Evolutionary conservation across 140 eudicot species (phyloP).

Genomic region (Oenanthe javanica): DNA sequence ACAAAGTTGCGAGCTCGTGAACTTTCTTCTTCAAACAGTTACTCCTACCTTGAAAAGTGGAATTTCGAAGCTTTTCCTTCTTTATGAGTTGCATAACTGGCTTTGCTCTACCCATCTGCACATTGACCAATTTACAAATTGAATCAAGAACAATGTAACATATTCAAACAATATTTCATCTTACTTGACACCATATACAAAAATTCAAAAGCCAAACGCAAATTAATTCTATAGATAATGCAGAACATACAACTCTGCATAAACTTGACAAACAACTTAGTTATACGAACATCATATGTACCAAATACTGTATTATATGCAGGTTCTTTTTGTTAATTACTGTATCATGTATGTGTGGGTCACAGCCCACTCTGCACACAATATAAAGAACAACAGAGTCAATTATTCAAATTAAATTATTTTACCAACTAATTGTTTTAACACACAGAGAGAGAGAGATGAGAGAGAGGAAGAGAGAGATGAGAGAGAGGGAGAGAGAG

Average conservation of each 20-base stretch:
- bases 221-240: no score
- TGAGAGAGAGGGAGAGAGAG: no score
- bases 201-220: background rate
- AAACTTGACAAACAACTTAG: background rate
- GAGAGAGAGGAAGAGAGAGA: no score
- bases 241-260: background rate
- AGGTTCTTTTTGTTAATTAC: no score
- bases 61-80: slow-evolving; percentile 22
- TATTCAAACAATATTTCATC: background rate
- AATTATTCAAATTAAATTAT: no score
- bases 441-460: no score
- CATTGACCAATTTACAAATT: background rate
- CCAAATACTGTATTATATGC: no score
- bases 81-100: slow-evolving; percentile 26
- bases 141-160: background rate
- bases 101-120: slow-evolving; percentile 36
- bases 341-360: no score
- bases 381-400: no score
- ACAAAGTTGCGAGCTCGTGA: slow-evolving; percentile 17
- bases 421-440: no score
- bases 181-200: background rate
- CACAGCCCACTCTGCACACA: no score
- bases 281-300: background rate
- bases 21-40: slow-evolving; percentile 23
- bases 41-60: slow-evolving; percentile 23